Evolutionary conservation across 306 rosid genomes (phyloP).

Genomic region (Prunus armeniaca): DNA sequence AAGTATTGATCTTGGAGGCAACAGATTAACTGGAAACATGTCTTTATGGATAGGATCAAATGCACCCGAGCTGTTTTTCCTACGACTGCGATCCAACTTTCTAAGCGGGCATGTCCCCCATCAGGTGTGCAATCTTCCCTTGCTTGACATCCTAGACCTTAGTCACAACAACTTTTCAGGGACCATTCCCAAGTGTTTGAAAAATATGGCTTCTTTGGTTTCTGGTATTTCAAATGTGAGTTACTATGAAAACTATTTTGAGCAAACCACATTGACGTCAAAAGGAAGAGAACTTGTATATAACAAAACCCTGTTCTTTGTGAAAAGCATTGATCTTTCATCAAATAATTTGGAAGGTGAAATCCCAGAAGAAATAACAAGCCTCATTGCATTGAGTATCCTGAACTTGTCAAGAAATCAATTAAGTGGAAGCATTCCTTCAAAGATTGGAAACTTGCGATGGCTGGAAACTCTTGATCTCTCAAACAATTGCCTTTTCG

Average conservation of each 20-base stretch:
- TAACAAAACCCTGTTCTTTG: not conserved
- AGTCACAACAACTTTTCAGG: not conserved
- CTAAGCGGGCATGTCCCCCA: not conserved
- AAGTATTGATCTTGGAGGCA: not conserved
- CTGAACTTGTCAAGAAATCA: not conserved
- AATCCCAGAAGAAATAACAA: not conserved
- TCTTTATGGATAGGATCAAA: not conserved
- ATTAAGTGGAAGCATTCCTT: not conserved
- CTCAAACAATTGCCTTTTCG: not conserved
- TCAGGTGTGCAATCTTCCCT: not conserved
- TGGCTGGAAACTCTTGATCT: conserved; percentile 8
- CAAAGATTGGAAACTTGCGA: not conserved
- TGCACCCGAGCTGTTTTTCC: rapidly evolving
- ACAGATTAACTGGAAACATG: not conserved
- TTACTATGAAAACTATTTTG: too few relatives aligned
- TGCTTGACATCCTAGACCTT: not conserved
- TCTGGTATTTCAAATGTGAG: rapidly evolving
- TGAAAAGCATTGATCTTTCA: not conserved
- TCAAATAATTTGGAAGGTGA: not conserved
- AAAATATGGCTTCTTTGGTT: not conserved
- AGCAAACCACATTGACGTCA: not conserved
- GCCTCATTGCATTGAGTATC: not conserved
- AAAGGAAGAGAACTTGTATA: not conserved
- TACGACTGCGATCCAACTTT: not conserved
- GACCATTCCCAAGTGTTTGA: not conserved